Percentiles rank a stretch among this genome's conserved stretches.
phyloP scores from a whole-genome alignment of 169 alveolate genomes.

The Blepharisma undulans region DNA sequence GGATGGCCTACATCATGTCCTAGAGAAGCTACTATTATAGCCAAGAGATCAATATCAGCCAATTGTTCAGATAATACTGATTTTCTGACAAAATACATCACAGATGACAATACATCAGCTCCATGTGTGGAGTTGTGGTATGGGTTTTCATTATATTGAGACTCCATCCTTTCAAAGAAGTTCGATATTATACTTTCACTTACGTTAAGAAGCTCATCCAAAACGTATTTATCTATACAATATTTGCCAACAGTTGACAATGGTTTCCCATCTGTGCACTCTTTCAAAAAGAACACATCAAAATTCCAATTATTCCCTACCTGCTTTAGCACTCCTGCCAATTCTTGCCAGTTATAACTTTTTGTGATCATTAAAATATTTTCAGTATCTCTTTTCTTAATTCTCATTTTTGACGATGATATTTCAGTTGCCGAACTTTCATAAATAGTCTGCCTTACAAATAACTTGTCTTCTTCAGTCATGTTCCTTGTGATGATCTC shows the following conservation, averaged over 20 bases:
- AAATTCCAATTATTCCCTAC: conserved; percentile 18
- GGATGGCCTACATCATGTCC: conserved; percentile 87
- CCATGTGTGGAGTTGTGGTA: conserved; percentile 59
- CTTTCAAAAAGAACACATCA: not conserved
- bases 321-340: not conserved
- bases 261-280: not conserved
- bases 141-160: conserved; percentile 39
- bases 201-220: conserved; percentile 2
- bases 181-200: not conserved
- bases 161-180: not conserved
- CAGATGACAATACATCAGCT: conserved; percentile 55
- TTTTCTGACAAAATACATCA: not conserved
- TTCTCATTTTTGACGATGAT: not conserved
- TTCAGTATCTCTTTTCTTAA: not conserved
- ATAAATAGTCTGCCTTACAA: not conserved
- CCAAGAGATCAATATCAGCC: not conserved
- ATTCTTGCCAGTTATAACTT: not conserved
- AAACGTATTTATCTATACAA: not conserved
- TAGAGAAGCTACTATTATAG: conserved; percentile 10
- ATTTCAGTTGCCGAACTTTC: not conserved
- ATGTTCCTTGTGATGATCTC: not conserved
- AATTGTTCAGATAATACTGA: not conserved
- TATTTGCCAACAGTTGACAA: conserved; percentile 11
- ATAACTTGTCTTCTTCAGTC: not conserved
- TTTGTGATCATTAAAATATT: not conserved